Evolutionary conservation across 2,329 filamentous ascomycete genomes (phyloP).

Genomic region (Epichloe sibirici): DNA sequence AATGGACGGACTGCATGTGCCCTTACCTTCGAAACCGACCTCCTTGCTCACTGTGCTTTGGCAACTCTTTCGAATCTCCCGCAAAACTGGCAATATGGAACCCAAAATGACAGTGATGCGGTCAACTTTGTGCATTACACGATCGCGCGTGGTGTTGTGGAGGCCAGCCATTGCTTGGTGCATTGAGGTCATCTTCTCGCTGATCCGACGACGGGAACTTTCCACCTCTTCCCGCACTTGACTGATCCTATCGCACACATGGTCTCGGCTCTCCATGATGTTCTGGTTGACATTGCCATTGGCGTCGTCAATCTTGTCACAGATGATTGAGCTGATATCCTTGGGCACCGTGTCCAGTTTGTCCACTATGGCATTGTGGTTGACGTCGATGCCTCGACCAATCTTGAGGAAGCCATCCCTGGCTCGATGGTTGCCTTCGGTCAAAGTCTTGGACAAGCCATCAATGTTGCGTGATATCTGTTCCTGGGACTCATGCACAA

Average conservation of each 20-base stretch:
- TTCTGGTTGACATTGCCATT: background rate
- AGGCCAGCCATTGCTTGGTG: conserved; percentile 2
- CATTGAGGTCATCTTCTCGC: conserved; percentile 2
- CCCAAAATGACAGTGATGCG: background rate
- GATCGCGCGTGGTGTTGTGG: background rate
- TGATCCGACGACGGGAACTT: conserved; percentile 1
- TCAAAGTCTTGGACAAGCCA: background rate
- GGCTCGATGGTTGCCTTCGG: background rate
- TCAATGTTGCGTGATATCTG: background rate
- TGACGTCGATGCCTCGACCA: background rate
- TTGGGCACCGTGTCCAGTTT: background rate
- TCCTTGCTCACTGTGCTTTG: background rate
- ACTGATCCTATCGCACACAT: background rate
- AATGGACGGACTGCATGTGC: background rate
- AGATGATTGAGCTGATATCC: background rate
- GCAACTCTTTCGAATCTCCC: background rate
- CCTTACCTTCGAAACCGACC: background rate
- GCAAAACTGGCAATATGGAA: background rate
- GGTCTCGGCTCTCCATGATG: background rate
- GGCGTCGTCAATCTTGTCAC: background rate
- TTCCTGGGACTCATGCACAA: background rate
- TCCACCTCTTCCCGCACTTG: conserved; percentile 1
- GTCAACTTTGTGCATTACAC: background rate
- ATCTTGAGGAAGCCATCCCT: background rate
- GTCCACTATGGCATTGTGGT: background rate